These are phyloP conservation scores for Flaveria robusta DNA, from an alignment of 129 eudicot genomes.

Conservation along the genomic window DNA sequence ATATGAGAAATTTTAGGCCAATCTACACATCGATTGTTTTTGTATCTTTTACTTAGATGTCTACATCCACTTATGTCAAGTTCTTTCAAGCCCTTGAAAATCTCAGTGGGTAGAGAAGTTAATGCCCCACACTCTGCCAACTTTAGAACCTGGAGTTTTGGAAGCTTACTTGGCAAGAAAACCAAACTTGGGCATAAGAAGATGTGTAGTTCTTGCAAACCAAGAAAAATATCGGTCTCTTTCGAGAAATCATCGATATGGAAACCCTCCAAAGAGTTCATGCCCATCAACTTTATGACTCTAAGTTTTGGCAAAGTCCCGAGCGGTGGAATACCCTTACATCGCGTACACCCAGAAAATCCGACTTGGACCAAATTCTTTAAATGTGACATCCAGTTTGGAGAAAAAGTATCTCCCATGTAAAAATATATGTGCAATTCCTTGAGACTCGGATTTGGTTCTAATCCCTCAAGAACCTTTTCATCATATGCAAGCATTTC, in stretches of 20 bases:
- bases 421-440: background rate
- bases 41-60: no score
- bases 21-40: no score
- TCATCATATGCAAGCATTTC: background rate
- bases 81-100: no score
- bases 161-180: background rate
- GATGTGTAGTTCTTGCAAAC: background rate
- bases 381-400: background rate
- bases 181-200: background rate
- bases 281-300: background rate
- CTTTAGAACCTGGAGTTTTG: background rate
- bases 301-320: background rate
- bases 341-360: background rate
- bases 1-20: no score
- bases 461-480: background rate
- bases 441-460: background rate
- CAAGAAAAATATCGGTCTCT: background rate
- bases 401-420: background rate
- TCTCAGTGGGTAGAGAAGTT: background rate
- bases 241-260: background rate
- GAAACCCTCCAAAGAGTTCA: background rate
- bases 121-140: background rate
- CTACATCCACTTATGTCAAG: no score
- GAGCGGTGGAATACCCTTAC: background rate
- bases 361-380: background rate